Conservation (phyloP, 192 early-diverging fungal genomes). For the Ambispora gerdemannii region DNA sequence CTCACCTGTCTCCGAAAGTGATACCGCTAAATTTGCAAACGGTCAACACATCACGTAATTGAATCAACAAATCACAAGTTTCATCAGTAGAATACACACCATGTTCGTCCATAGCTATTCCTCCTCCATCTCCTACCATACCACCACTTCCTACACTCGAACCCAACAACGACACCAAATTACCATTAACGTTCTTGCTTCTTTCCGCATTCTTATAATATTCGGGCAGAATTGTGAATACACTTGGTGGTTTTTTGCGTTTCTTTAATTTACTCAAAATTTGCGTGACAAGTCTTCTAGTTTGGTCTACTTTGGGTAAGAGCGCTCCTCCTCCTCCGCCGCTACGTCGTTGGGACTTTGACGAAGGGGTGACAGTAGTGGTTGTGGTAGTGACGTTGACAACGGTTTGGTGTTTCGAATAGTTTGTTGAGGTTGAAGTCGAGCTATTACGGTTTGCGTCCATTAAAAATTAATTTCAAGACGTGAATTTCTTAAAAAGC, state of each 20-base stretch:
- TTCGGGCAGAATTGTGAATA: slow-evolving; percentile 4
- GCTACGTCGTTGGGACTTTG: background rate
- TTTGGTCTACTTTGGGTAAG: slow-evolving; percentile 17
- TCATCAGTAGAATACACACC: slow-evolving; percentile 13
- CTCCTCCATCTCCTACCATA: background rate
- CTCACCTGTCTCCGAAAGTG: slow-evolving; percentile 24
- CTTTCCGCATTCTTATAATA: background rate
- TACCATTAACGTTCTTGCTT: background rate
- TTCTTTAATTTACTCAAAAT: slow-evolving; percentile 25
- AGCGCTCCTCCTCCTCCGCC: background rate
- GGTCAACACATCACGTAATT: slow-evolving; percentile 22
- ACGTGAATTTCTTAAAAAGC: no score
- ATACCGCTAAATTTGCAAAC: slow-evolving; percentile 22
- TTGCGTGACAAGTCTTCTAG: slow-evolving; percentile 21
- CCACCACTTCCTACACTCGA: background rate
- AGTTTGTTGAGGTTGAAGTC: background rate
- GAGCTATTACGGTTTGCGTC: background rate
- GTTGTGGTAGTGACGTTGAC: no score
- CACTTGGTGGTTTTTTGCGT: slow-evolving; percentile 26
- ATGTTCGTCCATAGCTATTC: background rate
- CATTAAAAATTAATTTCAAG: background rate
- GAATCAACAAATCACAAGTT: slow-evolving; percentile 27
- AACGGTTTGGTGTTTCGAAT: background rate
- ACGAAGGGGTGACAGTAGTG: no score
- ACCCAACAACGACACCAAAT: background rate